These are phyloP conservation scores for Elaeis oleifera DNA, from an alignment of 202 grass and related monocot species.

Conservation along the genomic window DNA sequence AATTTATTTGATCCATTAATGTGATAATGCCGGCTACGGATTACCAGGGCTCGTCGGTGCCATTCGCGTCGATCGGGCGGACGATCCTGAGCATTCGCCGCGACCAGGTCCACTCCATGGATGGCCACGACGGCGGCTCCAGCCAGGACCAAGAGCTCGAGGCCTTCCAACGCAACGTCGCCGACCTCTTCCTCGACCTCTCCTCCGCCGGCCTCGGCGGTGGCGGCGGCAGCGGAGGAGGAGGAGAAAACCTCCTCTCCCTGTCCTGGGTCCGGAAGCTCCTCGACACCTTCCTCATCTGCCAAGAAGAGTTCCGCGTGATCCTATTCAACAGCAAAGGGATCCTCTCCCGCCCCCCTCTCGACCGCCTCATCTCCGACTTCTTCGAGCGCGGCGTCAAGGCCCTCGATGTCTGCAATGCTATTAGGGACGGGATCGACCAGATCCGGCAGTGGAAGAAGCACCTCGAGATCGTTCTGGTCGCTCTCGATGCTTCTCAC, in stretches of 20 bases:
- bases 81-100: slow-evolving; percentile 44
- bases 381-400: slow-evolving; percentile 84
- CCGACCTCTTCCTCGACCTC: slow-evolving; percentile 48
- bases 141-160: slow-evolving; percentile 35
- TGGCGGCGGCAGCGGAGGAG: not conserved
- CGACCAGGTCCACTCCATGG: slow-evolving; percentile 29
- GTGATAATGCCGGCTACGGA: slow-evolving; percentile 9
- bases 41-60: slow-evolving; percentile 4
- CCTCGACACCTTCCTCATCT: slow-evolving; percentile 60
- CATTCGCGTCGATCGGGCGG: slow-evolving; percentile 39
- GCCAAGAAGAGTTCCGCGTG: slow-evolving; percentile 67
- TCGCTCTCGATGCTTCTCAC: slow-evolving; percentile 13
- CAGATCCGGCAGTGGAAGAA: slow-evolving; percentile 61
- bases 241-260: slow-evolving; percentile 32
- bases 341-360: slow-evolving; percentile 24
- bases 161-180: slow-evolving; percentile 59
- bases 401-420: slow-evolving; percentile 83
- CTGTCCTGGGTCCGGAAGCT: slow-evolving; percentile 59
- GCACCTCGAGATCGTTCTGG: slow-evolving; percentile 55
- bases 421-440: slow-evolving; percentile 59
- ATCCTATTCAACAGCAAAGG: slow-evolving; percentile 25
- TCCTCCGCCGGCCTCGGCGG: not conserved
- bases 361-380: slow-evolving; percentile 61
- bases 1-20: too few species aligned
- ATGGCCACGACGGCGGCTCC: slow-evolving; percentile 1